Evolutionary conservation across 2,329 filamentous ascomycete species (phyloP).

Genomic region (Bimuria novae-zelandiae): DNA sequence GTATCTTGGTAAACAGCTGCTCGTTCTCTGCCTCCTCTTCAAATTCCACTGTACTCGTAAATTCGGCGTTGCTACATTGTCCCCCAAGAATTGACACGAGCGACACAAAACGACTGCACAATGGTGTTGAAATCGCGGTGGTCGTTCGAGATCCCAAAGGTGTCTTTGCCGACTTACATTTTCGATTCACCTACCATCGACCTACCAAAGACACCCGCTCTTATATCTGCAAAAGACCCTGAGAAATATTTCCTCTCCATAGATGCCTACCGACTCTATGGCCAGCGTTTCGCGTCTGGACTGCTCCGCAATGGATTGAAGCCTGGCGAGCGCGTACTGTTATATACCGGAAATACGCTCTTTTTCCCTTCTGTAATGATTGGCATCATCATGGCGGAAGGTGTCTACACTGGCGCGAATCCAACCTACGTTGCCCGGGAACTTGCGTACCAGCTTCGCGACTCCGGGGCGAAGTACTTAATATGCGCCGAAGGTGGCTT

Average conservation of each 20-base stretch:
- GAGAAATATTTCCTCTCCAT: constrained; percentile 69
- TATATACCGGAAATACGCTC: constrained; percentile 75
- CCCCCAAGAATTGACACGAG: background rate
- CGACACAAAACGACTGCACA: constrained; percentile 11
- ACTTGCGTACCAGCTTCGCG: constrained; percentile 74
- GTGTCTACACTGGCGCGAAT: constrained; percentile 77
- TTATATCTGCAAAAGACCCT: constrained; percentile 69
- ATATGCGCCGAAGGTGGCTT: constrained; percentile 66
- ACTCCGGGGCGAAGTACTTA: constrained; percentile 70
- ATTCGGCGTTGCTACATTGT: too few relatives aligned
- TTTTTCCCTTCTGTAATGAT: constrained; percentile 74
- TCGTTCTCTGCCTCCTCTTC: too few relatives aligned
- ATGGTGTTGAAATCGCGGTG: constrained; percentile 61
- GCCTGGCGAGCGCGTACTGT: constrained; percentile 68
- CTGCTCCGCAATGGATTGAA: constrained; percentile 67
- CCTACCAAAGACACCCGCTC: constrained; percentile 53
- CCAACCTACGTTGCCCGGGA: constrained; percentile 70
- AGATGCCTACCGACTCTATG: constrained; percentile 68
- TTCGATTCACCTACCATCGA: constrained; percentile 56
- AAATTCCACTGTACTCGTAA: too few relatives aligned
- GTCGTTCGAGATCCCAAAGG: constrained; percentile 52
- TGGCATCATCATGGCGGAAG: constrained; percentile 76
- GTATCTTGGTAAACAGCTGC: too few relatives aligned
- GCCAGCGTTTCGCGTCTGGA: constrained; percentile 73
- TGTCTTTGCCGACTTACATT: constrained; percentile 53